phyloP scores from a whole-genome alignment of 2,329 filamentous ascomycete genomes.

The Balansia obtecta region DNA sequence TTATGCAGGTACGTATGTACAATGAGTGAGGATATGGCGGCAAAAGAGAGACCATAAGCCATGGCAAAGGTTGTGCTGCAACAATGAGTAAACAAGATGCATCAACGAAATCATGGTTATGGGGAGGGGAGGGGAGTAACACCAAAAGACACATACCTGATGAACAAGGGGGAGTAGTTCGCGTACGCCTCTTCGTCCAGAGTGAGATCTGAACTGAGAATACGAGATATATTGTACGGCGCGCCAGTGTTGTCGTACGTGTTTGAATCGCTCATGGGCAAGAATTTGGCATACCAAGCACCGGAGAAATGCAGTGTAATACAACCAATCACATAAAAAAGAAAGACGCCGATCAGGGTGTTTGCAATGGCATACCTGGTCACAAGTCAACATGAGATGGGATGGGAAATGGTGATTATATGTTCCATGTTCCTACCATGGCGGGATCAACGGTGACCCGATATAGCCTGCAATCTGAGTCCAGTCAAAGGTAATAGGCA shows the following conservation, averaged over 20 bases:
- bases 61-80: constrained; percentile 57
- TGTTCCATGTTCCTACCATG: constrained; percentile 35
- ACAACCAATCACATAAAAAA: constrained; percentile 51
- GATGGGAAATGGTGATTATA: not conserved
- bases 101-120: too few relatives aligned
- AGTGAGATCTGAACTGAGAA: constrained; percentile 49
- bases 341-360: constrained; percentile 52
- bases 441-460: constrained; percentile 55
- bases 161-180: constrained; percentile 54
- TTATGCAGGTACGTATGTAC: constrained; percentile 57
- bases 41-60: constrained; percentile 60
- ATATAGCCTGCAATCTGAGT: constrained; percentile 58
- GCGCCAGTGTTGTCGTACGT: constrained; percentile 61
- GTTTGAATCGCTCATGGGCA: constrained; percentile 57
- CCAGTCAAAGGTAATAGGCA: constrained; percentile 70
- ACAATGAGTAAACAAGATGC: not conserved
- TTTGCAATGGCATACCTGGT: constrained; percentile 58
- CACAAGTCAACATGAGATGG: not conserved
- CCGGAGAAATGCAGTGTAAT: constrained; percentile 52
- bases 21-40: constrained; percentile 56
- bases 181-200: constrained; percentile 53
- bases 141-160: constrained; percentile 29
- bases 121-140: not conserved
- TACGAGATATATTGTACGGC: constrained; percentile 49
- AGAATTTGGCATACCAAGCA: constrained; percentile 49